These are phyloP conservation scores for Chiua sp. DNA, from an alignment of 1,284 basidiomycete genomes.

Conservation along the genomic window DNA sequence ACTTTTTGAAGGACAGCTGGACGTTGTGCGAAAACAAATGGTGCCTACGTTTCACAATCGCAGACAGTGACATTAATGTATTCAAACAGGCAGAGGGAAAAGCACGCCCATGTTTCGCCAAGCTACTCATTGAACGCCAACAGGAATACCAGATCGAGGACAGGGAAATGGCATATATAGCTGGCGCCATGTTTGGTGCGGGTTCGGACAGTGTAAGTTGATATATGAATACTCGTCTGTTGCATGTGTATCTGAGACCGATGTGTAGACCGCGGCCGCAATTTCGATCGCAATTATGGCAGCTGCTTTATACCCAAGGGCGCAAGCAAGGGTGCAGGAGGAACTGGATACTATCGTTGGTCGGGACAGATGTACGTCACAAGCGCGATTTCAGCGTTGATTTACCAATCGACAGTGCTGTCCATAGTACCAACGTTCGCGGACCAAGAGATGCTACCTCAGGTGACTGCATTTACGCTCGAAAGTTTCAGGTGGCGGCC, in stretches of 20 bases:
- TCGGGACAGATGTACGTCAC: constrained; percentile 37
- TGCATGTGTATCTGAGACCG: not conserved
- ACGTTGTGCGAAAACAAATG: constrained; percentile 48
- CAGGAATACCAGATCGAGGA: constrained; percentile 14
- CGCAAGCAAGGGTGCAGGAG: constrained; percentile 45
- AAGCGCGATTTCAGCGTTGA: not conserved
- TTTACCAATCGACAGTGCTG: not conserved
- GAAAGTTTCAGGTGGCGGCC: constrained; percentile 39
- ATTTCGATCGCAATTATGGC: constrained; percentile 51
- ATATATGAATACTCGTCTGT: not conserved
- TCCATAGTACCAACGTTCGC: constrained; percentile 25
- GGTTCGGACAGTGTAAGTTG: constrained; percentile 43
- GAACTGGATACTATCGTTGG: constrained; percentile 48
- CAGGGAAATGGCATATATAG: constrained; percentile 37
- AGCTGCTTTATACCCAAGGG: constrained; percentile 45
- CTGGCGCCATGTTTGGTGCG: constrained; percentile 47
- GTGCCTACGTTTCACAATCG: constrained; percentile 31
- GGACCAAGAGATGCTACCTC: constrained; percentile 28
- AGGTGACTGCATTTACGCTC: constrained; percentile 35
- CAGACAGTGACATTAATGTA: not conserved
- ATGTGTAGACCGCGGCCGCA: constrained; percentile 30
- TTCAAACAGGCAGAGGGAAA: constrained; percentile 14
- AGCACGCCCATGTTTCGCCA: constrained; percentile 21
- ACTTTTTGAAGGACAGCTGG: constrained; percentile 57
- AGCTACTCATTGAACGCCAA: constrained; percentile 27